phyloP scores from a whole-genome alignment of 2,329 filamentous ascomycete genomes.

The Phyllosticta paracitricarpa region DNA sequence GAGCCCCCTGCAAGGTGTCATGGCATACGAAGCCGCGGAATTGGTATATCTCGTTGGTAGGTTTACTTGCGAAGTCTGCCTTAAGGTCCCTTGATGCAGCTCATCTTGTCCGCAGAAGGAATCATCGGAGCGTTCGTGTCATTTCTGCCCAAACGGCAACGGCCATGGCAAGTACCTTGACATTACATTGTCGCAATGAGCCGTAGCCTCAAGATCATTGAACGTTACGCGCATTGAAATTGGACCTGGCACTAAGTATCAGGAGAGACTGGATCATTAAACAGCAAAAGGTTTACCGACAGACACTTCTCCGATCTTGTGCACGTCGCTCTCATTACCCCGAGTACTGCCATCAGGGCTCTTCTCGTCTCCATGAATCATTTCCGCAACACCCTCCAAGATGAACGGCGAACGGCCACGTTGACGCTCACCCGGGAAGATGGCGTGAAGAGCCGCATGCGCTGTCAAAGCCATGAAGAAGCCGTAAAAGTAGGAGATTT shows the following conservation, averaged over 20 bases:
- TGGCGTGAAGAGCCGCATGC: neutral
- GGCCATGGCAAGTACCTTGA: neutral
- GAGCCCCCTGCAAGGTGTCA: no score
- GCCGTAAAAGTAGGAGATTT: constrained; percentile 6
- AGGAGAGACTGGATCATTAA: neutral
- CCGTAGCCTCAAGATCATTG: neutral
- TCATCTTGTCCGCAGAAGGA: neutral
- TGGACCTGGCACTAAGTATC: no score
- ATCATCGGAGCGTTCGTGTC: neutral
- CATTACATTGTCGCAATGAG: neutral
- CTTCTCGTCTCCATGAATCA: neutral
- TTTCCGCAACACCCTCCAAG: neutral
- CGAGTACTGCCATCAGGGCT: neutral
- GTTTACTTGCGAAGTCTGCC: no score
- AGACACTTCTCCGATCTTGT: neutral
- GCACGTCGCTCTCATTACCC: neutral
- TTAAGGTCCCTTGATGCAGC: neutral
- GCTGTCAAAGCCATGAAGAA: neutral
- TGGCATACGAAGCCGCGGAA: no score
- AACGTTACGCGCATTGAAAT: neutral
- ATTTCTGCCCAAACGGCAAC: neutral
- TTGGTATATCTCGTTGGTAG: no score
- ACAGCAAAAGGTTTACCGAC: neutral
- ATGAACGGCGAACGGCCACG: neutral
- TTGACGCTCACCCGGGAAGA: constrained; percentile 1